Conservation (phyloP, 1,139 yeast species). For the Eremothecium gossypii region DNA sequence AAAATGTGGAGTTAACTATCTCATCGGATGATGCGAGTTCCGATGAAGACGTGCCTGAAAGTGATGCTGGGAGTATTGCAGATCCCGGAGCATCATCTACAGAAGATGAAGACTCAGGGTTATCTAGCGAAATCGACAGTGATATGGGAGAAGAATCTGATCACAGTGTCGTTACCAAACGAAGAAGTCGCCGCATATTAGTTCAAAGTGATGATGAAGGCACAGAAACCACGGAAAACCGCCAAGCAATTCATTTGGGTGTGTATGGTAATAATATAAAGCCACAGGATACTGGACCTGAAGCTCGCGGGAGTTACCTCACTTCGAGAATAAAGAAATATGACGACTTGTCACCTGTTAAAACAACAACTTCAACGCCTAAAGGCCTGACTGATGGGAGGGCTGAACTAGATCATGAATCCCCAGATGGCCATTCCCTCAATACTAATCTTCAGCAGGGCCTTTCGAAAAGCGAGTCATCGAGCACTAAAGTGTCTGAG, state of each 20-base stretch:
- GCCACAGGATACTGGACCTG: slow-evolving; percentile 4
- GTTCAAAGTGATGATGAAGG: slow-evolving; percentile 10
- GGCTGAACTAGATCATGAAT: not conserved
- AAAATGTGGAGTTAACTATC: slow-evolving; percentile 12
- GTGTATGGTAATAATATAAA: slow-evolving; percentile 29
- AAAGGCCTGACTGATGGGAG: not conserved
- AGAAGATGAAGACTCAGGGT: slow-evolving; percentile 7
- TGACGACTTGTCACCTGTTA: slow-evolving; percentile 2
- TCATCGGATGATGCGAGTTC: slow-evolving; percentile 28
- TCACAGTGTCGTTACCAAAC: slow-evolving; percentile 12
- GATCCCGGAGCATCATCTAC: not conserved
- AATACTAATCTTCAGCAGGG: slow-evolving; percentile 4
- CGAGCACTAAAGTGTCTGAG: slow-evolving; percentile 6
- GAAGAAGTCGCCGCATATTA: slow-evolving; percentile 13
- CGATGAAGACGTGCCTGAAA: slow-evolving; percentile 20
- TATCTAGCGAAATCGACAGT: slow-evolving; percentile 7
- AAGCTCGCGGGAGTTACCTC: slow-evolving; percentile 7
- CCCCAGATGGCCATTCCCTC: not conserved
- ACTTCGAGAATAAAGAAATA: slow-evolving; percentile 8
- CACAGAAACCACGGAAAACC: slow-evolving; percentile 4
- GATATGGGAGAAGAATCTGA: slow-evolving; percentile 12
- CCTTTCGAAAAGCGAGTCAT: not conserved
- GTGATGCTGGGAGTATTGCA: slow-evolving; percentile 9
- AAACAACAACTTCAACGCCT: not conserved
- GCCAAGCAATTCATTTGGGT: slow-evolving; percentile 27